These are phyloP conservation scores for Fusarium siculi DNA, from an alignment of 2,329 filamentous ascomycete genomes.

Conservation along the genomic window DNA sequence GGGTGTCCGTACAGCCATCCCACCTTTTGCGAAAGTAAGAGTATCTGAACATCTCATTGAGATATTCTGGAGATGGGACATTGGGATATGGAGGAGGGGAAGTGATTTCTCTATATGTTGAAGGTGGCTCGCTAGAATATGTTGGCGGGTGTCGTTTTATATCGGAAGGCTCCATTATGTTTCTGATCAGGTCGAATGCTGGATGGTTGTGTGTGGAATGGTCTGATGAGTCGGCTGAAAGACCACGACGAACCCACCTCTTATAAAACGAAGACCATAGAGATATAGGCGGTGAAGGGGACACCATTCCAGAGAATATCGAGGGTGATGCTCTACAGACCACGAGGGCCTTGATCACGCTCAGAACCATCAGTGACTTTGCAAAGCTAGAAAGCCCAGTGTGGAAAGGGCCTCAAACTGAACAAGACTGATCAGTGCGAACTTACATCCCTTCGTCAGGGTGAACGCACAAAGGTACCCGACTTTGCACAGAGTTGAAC, in stretches of 20 bases:
- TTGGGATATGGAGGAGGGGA: background rate
- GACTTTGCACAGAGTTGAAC: no score
- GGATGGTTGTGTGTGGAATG: background rate
- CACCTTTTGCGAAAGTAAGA: background rate
- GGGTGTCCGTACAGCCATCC: fast-evolving
- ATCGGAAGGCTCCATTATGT: fast-evolving
- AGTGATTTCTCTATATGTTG: fast-evolving
- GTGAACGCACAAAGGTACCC: no score
- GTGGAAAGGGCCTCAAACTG: background rate
- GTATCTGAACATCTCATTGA: background rate
- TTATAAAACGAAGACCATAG: no score
- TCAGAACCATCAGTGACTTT: background rate
- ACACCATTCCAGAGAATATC: no score
- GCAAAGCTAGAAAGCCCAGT: background rate
- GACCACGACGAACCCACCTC: no score
- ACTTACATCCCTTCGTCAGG: no score
- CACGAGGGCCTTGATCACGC: no score
- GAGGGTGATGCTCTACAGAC: background rate
- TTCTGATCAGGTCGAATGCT: background rate
- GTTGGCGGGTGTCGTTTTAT: fast-evolving
- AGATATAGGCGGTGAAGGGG: background rate
- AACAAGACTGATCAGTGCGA: no score
- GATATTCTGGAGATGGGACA: fast-evolving
- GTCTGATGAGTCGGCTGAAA: background rate
- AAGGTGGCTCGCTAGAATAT: fast-evolving